phyloP scores from a whole-genome alignment of 2,329 filamentous ascomycete genomes.

The Exophiala dermatitidis region DNA sequence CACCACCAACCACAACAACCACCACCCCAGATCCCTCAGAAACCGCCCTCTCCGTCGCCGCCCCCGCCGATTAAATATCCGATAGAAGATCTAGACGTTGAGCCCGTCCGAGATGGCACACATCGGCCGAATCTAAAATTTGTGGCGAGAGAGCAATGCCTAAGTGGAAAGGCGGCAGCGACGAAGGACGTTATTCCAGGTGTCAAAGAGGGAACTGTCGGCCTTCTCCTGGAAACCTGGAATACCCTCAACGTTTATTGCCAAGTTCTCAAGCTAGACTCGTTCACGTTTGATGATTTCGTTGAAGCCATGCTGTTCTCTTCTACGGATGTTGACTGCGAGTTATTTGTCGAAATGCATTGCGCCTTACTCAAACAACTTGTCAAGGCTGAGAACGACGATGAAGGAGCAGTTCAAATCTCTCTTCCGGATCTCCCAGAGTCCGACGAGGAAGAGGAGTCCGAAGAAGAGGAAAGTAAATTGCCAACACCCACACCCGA shows the following conservation, averaged over 20 bases:
- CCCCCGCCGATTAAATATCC: slow-evolving; percentile 84
- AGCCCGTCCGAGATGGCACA: slow-evolving; percentile 55
- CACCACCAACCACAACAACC: slow-evolving; percentile 8
- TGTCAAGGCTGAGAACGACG: slow-evolving; percentile 63
- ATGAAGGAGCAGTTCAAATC: slow-evolving; percentile 70
- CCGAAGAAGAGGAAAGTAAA: slow-evolving; percentile 51
- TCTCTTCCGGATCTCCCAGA: slow-evolving; percentile 67
- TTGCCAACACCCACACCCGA: slow-evolving; percentile 58
- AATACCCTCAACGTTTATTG: slow-evolving; percentile 98
- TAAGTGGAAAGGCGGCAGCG: slow-evolving; percentile 46
- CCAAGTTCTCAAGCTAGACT: slow-evolving; percentile 87
- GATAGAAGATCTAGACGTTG: slow-evolving; percentile 84
- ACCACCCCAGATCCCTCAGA: too few relatives aligned
- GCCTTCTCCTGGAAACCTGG: slow-evolving; percentile 82
- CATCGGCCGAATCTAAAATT: slow-evolving; percentile 72
- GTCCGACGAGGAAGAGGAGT: slow-evolving; percentile 59
- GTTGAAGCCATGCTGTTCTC: slow-evolving; percentile 77
- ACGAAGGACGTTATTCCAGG: slow-evolving; percentile 43
- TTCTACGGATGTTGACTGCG: slow-evolving; percentile 65
- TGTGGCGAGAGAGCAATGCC: slow-evolving; percentile 48
- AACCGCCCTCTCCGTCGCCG: slow-evolving; percentile 46
- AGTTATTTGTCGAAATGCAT: slow-evolving; percentile 83
- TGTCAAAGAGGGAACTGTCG: slow-evolving; percentile 78
- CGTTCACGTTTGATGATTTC: slow-evolving; percentile 96
- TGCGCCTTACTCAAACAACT: slow-evolving; percentile 84